Conservation (phyloP, 768 basidiomycete species). For the Lactarius hengduanensis region DNA sequence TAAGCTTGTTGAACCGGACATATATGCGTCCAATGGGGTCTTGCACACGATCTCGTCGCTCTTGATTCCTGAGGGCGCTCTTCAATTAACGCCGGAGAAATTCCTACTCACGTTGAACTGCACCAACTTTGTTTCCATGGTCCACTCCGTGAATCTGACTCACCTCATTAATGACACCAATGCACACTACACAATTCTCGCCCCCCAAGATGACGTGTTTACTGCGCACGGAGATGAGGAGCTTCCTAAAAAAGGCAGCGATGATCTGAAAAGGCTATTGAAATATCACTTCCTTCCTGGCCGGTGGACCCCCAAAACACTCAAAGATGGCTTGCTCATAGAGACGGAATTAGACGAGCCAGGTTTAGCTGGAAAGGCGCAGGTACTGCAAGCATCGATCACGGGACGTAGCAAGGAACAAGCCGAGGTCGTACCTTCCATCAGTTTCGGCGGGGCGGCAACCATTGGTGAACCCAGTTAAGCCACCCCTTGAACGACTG, state of each 20-base stretch:
- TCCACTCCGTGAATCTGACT: slow-evolving; percentile 79
- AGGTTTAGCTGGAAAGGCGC: slow-evolving; percentile 65
- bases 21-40: slow-evolving; percentile 94
- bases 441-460: slow-evolving; percentile 82
- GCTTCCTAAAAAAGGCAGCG: slow-evolving; percentile 62
- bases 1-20: slow-evolving; percentile 68
- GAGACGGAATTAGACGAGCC: slow-evolving; percentile 74
- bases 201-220: slow-evolving; percentile 85
- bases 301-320: slow-evolving; percentile 64
- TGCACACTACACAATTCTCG: slow-evolving; percentile 81
- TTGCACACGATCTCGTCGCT: slow-evolving; percentile 85
- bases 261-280: slow-evolving; percentile 69
- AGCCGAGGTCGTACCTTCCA: slow-evolving; percentile 50
- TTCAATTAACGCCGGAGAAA: slow-evolving; percentile 90
- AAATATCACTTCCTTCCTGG: slow-evolving; percentile 93
- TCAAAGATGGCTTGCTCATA: slow-evolving; percentile 71
- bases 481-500: slow-evolving; percentile 31
- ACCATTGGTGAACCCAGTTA: slow-evolving; percentile 75
- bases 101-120: slow-evolving; percentile 91
- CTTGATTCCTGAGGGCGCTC: slow-evolving; percentile 70
- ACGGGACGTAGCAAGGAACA: slow-evolving; percentile 48
- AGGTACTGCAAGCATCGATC: slow-evolving; percentile 72
- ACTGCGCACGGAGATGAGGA: slow-evolving; percentile 49
- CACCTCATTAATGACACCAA: slow-evolving; percentile 68
- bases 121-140: slow-evolving; percentile 81